Evolutionary conservation across 108 stramenopile genomes (phyloP), one percentile per base, ranked within the genome.

Genomic region (Fistulifera solaris): DNA sequence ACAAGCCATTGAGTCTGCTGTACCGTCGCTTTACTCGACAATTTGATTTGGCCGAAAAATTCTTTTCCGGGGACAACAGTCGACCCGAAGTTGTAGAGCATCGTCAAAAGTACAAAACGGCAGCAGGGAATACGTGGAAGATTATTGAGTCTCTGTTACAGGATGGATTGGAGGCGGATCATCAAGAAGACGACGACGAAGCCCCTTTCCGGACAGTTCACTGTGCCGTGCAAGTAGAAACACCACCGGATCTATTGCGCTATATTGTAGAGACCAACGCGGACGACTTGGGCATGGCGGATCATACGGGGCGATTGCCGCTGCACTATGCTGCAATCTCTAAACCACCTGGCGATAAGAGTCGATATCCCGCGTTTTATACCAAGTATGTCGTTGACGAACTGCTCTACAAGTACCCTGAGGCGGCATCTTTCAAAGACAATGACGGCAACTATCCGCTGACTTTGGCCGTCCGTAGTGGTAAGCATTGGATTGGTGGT

Each of bases 401-500:
- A 61, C 66, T 91, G 49, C 60, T 91, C 2, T 87, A 91, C 47
- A 81, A 84, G 46, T 91, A 80, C 55, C 89, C 89, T 0, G 83
- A 85, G 40, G 89, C 76, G 27, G 89, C 89, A 0, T 54, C 63
- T 11, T 75, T 78, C 27, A 43, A 58, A 0, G 79, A 91, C 53
- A 61, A 59, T 0, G 61, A 77, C 8, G 85, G 83, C 24, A 54
- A 62, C 12, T 83, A 75, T 26, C 89, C 89, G 5, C 69, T 91
- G 19, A 70, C 69, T 1, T 50, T 87, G 59, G 88, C 88, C 0
- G 73, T 90, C 25, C 59, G 78, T 47, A 58, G 68, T 48, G 76
- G 87, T 6, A 90, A 90, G 58, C 82, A 78, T 62, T 90, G 84
- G 84, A 90, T 90, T 68, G 88, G 84, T 14, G 88, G 88, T 25